Conservation (phyloP, 768 basidiomycete species). For the Amanita polypyramis region DNA sequence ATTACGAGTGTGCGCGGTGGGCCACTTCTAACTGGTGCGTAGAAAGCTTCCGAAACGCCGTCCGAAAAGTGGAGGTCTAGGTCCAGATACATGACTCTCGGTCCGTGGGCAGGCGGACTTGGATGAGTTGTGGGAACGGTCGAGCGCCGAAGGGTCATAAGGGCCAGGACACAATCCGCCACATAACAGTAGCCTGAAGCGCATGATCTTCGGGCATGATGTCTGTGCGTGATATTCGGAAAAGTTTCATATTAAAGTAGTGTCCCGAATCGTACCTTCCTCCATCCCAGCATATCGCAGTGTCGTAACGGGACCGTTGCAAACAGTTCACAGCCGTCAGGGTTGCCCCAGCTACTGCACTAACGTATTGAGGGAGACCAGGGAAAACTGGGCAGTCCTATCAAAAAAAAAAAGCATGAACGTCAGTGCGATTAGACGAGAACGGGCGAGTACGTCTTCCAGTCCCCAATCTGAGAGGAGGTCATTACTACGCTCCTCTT, state of each 20-base stretch:
- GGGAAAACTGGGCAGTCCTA: constrained; percentile 81
- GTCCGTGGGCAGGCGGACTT: constrained; percentile 20
- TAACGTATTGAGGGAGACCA: constrained; percentile 58
- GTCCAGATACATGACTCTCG: constrained; percentile 83
- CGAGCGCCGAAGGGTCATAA: constrained; percentile 54
- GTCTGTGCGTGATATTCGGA: constrained; percentile 30
- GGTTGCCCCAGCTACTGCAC: constrained; percentile 65
- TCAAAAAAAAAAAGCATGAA: constrained; percentile 2
- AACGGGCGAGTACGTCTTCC: constrained; percentile 21
- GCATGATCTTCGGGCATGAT: constrained; percentile 69
- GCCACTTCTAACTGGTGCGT: constrained; percentile 24
- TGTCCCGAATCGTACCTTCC: constrained; percentile 43
- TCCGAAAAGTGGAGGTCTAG: constrained; percentile 90
- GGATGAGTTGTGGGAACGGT: constrained; percentile 8
- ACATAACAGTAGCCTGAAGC: constrained; percentile 95
- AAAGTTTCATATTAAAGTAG: background rate
- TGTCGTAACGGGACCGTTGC: constrained; percentile 34
- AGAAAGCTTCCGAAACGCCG: constrained; percentile 74
- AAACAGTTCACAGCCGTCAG: constrained; percentile 63
- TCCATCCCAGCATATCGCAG: constrained; percentile 87
- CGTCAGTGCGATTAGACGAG: background rate
- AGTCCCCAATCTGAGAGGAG: constrained; percentile 35
- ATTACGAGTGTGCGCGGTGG: constrained; percentile 39
- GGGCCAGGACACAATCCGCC: constrained; percentile 76
- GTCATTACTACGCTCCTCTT: constrained; percentile 5